These are phyloP conservation scores for Solanum chacoense DNA, from an alignment of 305 asterid species.

Conservation along the genomic window DNA sequence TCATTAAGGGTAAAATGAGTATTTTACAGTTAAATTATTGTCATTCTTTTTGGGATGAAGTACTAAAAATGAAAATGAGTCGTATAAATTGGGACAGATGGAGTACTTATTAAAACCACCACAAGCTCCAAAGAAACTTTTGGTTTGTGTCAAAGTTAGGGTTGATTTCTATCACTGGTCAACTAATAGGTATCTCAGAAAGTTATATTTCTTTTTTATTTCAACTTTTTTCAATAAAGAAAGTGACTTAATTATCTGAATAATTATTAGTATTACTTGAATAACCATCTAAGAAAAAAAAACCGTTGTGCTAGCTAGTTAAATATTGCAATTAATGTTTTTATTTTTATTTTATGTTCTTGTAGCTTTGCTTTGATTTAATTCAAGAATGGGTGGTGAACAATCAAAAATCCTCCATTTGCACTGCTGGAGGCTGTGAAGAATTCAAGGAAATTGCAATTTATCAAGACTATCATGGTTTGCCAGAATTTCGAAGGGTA, in stretches of 20 bases:
- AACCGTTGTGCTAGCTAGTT: background rate
- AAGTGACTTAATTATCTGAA: background rate
- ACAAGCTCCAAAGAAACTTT: background rate
- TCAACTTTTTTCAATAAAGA: no score
- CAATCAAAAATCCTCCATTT: constrained; percentile 3
- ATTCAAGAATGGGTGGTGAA: constrained; percentile 5
- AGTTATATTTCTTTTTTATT: background rate
- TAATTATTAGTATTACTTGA: no score
- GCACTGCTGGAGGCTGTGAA: constrained; percentile 41
- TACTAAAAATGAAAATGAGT: no score
- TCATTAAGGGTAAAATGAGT: background rate
- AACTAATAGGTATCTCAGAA: background rate
- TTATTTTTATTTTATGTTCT: background rate
- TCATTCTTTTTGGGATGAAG: no score
- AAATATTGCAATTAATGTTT: background rate
- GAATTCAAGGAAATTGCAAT: constrained; percentile 56
- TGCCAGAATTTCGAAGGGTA: constrained; percentile 7
- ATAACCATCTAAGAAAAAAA: no score
- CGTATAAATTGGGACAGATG: background rate
- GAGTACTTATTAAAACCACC: background rate
- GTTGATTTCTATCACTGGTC: background rate
- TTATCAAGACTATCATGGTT: constrained; percentile 68
- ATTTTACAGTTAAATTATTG: no score
- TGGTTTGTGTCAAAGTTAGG: background rate
- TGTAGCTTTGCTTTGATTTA: constrained; percentile 7